Percentiles rank a stretch among this genome's conserved stretches.
Conservation (phyloP, 2,329 filamentous ascomycete species). For the Fusarium globosum region DNA sequence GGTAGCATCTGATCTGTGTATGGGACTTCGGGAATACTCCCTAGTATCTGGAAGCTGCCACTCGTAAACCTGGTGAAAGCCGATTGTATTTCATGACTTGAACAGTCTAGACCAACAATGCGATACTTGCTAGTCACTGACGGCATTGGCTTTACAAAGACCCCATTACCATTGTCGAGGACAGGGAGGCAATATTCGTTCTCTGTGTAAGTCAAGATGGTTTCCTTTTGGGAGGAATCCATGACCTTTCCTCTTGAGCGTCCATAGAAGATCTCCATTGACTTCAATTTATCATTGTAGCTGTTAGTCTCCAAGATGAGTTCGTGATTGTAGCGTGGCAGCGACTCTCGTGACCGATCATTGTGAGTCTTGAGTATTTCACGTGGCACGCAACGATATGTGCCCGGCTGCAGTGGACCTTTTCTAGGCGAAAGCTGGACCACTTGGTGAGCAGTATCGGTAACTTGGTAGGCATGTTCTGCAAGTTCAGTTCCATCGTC, state of each 20-base stretch:
- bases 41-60: neutral
- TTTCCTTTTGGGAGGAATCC: neutral
- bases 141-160: neutral
- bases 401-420: neutral
- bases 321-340: neutral
- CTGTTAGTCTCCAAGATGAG: neutral
- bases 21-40: neutral
- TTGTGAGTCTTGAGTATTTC: neutral
- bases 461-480: neutral
- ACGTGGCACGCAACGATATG: neutral
- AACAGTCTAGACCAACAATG: neutral
- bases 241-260: rapidly evolving
- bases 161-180: neutral
- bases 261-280: neutral
- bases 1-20: neutral
- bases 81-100: too few relatives aligned
- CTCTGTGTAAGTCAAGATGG: neutral
- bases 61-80: neutral
- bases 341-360: too few relatives aligned
- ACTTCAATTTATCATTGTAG: neutral
- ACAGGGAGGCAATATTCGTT: neutral
- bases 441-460: neutral
- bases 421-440: too few relatives aligned
- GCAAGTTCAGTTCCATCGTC: too few relatives aligned
- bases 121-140: neutral